phyloP scores from a whole-genome alignment of 768 basidiomycete genomes.

The Boletus insuetus region DNA sequence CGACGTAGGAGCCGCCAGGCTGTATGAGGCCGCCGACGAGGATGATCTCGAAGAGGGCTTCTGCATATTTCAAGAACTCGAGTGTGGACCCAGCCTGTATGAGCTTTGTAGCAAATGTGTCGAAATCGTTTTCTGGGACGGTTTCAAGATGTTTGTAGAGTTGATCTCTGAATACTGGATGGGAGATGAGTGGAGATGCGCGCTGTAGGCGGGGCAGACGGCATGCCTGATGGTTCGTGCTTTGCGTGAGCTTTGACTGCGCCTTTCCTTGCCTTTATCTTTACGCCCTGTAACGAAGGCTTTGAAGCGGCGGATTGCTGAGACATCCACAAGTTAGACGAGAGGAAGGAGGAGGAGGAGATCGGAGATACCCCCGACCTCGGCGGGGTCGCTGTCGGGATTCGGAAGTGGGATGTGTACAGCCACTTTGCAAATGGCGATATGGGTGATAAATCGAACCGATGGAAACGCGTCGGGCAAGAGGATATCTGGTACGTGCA shows the following conservation, averaged over 20 bases:
- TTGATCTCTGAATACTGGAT: conserved; percentile 86
- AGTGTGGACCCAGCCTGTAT: conserved; percentile 89
- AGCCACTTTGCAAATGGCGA: not conserved
- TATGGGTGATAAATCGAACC: too few species aligned
- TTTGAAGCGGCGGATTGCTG: conserved; percentile 79
- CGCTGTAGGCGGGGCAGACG: not conserved
- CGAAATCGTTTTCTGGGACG: conserved; percentile 76
- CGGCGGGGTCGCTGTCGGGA: not conserved
- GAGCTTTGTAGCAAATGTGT: conserved; percentile 77
- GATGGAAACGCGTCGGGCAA: too few species aligned
- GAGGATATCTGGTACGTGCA: too few species aligned
- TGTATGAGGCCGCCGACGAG: conserved; percentile 95
- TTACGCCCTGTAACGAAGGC: conserved; percentile 90
- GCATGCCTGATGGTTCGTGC: conserved; percentile 79
- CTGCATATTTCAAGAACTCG: conserved; percentile 97
- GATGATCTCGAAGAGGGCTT: conserved; percentile 93
- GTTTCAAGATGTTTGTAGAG: conserved; percentile 90
- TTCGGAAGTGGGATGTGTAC: not conserved
- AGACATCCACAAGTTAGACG: conserved; percentile 81
- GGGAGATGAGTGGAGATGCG: conserved; percentile 11
- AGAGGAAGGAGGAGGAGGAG: conserved; percentile 7
- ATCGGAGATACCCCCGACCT: not conserved
- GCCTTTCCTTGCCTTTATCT: conserved; percentile 91
- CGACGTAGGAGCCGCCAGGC: conserved; percentile 90
- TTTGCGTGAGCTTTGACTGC: conserved; percentile 90